Conservation (phyloP, 306 rosid species). For the Gastrolobium bilobum region DNA sequence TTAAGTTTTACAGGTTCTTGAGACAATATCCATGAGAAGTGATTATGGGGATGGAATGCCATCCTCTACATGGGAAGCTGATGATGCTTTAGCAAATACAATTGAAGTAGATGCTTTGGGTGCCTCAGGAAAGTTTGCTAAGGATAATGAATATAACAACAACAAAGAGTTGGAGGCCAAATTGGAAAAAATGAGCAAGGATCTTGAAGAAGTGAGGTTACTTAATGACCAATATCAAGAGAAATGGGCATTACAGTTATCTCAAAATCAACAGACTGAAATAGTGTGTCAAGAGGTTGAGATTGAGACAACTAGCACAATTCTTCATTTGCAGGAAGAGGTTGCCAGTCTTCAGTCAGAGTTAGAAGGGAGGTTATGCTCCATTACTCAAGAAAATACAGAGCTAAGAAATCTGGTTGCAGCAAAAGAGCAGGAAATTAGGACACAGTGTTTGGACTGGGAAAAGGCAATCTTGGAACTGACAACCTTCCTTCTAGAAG, state of each 20-base stretch:
- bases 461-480: constrained; percentile 86
- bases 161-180: constrained; percentile 61
- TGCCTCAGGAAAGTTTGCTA: constrained; percentile 31
- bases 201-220: constrained; percentile 78
- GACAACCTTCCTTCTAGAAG: constrained; percentile 85
- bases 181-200: constrained; percentile 72
- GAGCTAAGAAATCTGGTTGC: constrained; percentile 63
- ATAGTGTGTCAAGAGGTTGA: constrained; percentile 85
- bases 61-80: constrained; percentile 55
- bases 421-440: constrained; percentile 76
- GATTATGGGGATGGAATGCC: constrained; percentile 66
- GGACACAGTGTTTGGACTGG: constrained; percentile 70
- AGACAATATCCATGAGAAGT: constrained; percentile 61
- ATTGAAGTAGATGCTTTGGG: constrained; percentile 48
- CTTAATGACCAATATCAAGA: constrained; percentile 70
- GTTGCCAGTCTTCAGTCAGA: constrained; percentile 76
- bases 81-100: constrained; percentile 49
- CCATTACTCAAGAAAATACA: constrained; percentile 74
- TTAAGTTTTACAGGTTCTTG: constrained; percentile 60
- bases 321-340: constrained; percentile 93
- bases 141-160: constrained; percentile 51
- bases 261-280: constrained; percentile 71
- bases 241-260: constrained; percentile 65
- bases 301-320: constrained; percentile 88
- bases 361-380: constrained; percentile 67